These are phyloP conservation scores for Pythium dissimile DNA, from an alignment of 352 stramenopile species.

Conservation along the genomic window DNA sequence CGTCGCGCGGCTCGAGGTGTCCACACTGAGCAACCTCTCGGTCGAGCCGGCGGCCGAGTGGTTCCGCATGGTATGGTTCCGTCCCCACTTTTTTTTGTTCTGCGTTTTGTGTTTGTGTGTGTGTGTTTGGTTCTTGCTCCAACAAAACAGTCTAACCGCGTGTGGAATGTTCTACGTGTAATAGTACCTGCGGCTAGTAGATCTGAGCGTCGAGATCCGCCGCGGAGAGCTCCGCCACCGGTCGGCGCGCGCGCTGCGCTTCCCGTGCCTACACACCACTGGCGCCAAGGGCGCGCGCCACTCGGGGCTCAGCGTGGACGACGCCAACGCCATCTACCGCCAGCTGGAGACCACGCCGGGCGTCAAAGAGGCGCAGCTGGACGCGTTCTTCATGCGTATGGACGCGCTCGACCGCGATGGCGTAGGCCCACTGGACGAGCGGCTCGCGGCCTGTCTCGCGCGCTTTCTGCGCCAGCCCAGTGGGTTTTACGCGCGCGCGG, in stretches of 20 bases:
- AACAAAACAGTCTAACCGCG: no score
- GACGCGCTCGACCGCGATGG: slow-evolving; percentile 59
- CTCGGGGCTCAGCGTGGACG: slow-evolving; percentile 70
- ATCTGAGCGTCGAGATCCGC: slow-evolving; percentile 67
- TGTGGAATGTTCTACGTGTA: no score
- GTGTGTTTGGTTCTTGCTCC: not conserved
- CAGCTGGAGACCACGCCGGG: slow-evolving; percentile 34
- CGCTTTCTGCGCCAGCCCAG: slow-evolving; percentile 37
- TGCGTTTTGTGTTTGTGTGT: not conserved
- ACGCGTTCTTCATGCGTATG: slow-evolving; percentile 50
- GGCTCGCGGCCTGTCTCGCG: slow-evolving; percentile 37
- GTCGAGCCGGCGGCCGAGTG: slow-evolving; percentile 37
- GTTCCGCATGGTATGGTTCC: slow-evolving; percentile 51
- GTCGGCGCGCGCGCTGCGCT: slow-evolving; percentile 25
- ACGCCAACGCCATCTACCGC: slow-evolving; percentile 59
- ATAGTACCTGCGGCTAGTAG: slow-evolving; percentile 60
- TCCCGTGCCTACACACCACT: slow-evolving; percentile 59
- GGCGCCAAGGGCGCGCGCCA: slow-evolving; percentile 59
- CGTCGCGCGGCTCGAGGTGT: slow-evolving; percentile 46
- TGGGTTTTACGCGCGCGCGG: slow-evolving; percentile 39
- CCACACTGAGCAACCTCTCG: slow-evolving; percentile 33
- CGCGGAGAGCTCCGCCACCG: slow-evolving; percentile 68
- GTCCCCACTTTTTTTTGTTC: not conserved
- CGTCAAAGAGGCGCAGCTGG: slow-evolving; percentile 37
- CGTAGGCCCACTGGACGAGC: slow-evolving; percentile 53